These are phyloP conservation scores for Gossypium trilobum DNA, from an alignment of 441 rosid species.

Conservation along the genomic window DNA sequence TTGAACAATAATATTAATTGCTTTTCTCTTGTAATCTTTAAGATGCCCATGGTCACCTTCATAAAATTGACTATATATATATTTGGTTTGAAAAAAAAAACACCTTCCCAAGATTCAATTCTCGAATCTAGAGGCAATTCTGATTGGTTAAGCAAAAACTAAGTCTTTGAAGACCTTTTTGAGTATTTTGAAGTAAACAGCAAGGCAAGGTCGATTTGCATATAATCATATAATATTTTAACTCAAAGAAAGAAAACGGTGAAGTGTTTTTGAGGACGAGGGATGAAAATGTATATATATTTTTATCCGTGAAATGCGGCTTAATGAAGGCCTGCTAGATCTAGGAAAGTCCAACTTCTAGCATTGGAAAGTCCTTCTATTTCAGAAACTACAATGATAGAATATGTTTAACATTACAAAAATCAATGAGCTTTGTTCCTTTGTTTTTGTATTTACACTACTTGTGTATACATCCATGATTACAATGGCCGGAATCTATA, in stretches of 20 bases:
- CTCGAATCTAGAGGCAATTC: conserved; percentile 14
- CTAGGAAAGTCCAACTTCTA: conserved; percentile 24
- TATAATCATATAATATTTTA: not conserved
- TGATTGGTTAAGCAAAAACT: not conserved
- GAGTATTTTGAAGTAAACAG: not conserved
- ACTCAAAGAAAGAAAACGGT: not conserved
- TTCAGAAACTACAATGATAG: not conserved
- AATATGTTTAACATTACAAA: not conserved
- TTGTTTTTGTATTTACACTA: not conserved
- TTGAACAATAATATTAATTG: not conserved
- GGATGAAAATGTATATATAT: not conserved
- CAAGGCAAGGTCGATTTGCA: not conserved
- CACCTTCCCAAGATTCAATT: conserved; percentile 1
- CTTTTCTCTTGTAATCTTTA: not conserved
- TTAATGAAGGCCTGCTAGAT: conserved; percentile 27
- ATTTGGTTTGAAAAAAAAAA: not conserved
- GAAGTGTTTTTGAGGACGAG: not conserved
- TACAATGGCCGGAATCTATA: not conserved
- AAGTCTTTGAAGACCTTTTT: not conserved
- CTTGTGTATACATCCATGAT: not conserved
- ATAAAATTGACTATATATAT: not conserved
- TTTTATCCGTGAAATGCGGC: conserved; percentile 9
- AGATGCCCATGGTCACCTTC: not conserved
- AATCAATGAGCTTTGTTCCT: not conserved
- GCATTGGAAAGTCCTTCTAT: conserved; percentile 17